A percentile compares a stretch with the other conserved stretches of the same genome.
Conservation (phyloP, 306 rosid genomes). For the Cicer judaicum region DNA sequence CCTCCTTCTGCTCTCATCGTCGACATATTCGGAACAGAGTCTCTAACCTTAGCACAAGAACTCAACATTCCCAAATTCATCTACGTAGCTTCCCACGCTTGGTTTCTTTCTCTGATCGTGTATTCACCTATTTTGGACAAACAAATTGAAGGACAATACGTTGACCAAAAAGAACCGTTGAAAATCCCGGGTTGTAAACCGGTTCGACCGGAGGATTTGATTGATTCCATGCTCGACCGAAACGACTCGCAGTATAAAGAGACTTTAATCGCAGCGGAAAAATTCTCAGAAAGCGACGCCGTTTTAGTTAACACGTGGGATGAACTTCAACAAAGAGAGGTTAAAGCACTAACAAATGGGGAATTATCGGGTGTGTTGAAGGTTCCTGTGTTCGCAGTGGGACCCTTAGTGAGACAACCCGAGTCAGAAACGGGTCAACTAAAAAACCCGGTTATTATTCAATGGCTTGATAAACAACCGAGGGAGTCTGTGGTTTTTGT, state of each 20-base stretch:
- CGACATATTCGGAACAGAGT: constrained; percentile 45
- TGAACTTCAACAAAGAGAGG: constrained; percentile 12
- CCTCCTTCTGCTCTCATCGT: constrained; percentile 48
- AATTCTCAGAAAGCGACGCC: not conserved
- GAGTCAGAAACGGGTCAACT: not conserved
- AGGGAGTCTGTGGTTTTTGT: constrained; percentile 59
- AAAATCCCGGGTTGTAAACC: constrained; percentile 52
- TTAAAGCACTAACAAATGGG: not conserved
- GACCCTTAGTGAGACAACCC: constrained; percentile 52
- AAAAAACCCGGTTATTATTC: too few species aligned
- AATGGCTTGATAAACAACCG: constrained; percentile 64
- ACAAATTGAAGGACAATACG: constrained; percentile 45
- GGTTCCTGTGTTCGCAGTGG: constrained; percentile 53
- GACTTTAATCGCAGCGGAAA: not conserved
- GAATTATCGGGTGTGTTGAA: constrained; percentile 28
- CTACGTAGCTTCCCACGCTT: constrained; percentile 42
- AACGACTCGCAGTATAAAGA: constrained; percentile 41
- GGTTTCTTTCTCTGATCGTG: constrained; percentile 27
- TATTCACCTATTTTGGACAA: constrained; percentile 40
- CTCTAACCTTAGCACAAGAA: constrained; percentile 44
- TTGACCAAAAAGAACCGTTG: constrained; percentile 44
- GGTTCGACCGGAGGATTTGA: constrained; percentile 44
- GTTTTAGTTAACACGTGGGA: constrained; percentile 46
- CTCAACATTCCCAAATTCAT: constrained; percentile 44
- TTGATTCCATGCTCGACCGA: constrained; percentile 51